A percentile compares a stretch with the other conserved stretches of the same genome.
These are phyloP conservation scores for Clavariopsis aquatica DNA, from an alignment of 495 filamentous ascomycete genomes.

Conservation along the genomic window DNA sequence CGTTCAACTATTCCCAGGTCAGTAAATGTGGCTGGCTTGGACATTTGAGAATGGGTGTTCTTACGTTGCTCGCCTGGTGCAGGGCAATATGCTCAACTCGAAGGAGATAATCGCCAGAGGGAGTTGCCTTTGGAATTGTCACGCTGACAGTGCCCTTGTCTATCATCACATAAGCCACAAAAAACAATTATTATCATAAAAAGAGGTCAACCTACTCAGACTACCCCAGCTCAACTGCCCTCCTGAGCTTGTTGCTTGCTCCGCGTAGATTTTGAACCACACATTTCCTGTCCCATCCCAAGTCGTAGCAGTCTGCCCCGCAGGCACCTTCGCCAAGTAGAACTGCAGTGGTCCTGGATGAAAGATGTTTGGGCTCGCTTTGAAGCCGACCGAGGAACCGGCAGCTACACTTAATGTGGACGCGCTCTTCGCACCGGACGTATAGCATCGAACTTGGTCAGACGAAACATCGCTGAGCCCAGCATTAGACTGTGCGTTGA, in stretches of 20 bases:
- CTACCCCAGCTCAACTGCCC: slow-evolving; percentile 51
- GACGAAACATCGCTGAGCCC: slow-evolving; percentile 55
- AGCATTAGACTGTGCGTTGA: slow-evolving; percentile 56
- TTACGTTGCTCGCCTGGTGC: slow-evolving; percentile 43
- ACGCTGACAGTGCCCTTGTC: slow-evolving; percentile 44
- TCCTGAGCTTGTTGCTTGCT: slow-evolving; percentile 21
- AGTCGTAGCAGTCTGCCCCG: slow-evolving; percentile 48
- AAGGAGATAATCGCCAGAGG: slow-evolving; percentile 40
- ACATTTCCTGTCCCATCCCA: slow-evolving; percentile 55
- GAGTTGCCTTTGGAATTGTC: slow-evolving; percentile 49
- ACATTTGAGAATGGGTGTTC: not conserved
- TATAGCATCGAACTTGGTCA: slow-evolving; percentile 54
- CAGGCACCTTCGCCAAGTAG: slow-evolving; percentile 56
- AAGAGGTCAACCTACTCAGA: slow-evolving; percentile 43
- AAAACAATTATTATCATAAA: slow-evolving; percentile 10
- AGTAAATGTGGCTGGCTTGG: not conserved
- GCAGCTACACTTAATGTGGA: slow-evolving; percentile 50
- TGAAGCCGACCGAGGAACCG: slow-evolving; percentile 50
- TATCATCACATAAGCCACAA: not conserved
- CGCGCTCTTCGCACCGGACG: slow-evolving; percentile 45
- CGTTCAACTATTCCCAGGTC: slow-evolving; percentile 31
- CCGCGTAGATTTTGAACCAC: slow-evolving; percentile 55
- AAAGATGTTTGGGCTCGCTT: slow-evolving; percentile 49
- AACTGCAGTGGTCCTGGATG: slow-evolving; percentile 56
- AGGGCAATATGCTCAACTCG: slow-evolving; percentile 46